Evolutionary conservation across 73 alveolate genomes (phyloP).

Genomic region (Paramecium sexaurelia): DNA sequence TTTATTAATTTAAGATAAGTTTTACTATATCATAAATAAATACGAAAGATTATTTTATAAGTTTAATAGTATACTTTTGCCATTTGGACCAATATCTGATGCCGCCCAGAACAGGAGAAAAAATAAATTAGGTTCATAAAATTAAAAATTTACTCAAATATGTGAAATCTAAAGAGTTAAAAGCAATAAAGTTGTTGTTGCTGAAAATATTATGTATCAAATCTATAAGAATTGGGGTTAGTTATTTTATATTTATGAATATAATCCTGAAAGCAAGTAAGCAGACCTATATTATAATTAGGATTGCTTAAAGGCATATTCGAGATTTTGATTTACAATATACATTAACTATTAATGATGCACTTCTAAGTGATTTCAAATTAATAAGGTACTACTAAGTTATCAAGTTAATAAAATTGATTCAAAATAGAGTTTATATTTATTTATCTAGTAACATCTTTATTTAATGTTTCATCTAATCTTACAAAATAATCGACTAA

Average conservation of each 20-base stretch:
- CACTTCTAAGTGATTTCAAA: no score
- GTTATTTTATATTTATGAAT: constrained; percentile 61
- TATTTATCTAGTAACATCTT: neutral
- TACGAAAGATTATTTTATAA: constrained; percentile 73
- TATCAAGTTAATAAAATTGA: neutral
- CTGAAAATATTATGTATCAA: constrained; percentile 60
- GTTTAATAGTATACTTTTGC: constrained; percentile 84
- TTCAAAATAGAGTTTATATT: neutral
- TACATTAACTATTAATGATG: no score
- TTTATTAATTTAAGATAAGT: constrained; percentile 74
- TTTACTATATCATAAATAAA: constrained; percentile 72
- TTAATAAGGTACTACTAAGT: neutral
- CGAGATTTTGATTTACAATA: constrained; percentile 74
- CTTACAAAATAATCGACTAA: neutral
- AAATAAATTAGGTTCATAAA: constrained; percentile 74
- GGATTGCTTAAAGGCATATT: constrained; percentile 71
- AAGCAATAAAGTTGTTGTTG: constrained; percentile 80
- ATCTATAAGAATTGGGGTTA: neutral
- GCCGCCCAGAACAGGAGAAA: constrained; percentile 75
- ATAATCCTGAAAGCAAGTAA: no score
- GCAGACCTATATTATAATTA: no score
- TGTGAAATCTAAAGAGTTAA: constrained; percentile 78
- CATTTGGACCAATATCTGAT: constrained; percentile 81
- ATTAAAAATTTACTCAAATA: constrained; percentile 76
- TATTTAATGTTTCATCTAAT: neutral